phyloP scores from a whole-genome alignment of 345 rosid species.

The Bruguiera sexangula region DNA sequence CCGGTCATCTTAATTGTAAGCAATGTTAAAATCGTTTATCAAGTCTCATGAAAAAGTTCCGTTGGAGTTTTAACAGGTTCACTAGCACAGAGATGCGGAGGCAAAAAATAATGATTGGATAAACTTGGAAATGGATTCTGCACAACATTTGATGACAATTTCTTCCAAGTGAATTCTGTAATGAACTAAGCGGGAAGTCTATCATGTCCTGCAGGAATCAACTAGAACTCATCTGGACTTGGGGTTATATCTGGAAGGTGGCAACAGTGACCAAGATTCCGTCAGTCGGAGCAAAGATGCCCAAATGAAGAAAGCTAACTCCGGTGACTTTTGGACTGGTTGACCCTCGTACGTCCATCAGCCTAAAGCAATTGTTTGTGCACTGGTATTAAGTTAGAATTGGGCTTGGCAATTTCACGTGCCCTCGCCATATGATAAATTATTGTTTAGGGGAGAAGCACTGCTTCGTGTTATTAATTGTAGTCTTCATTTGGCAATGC shows the following conservation, averaged over 20 bases:
- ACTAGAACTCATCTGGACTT: constrained; percentile 45
- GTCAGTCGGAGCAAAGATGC: constrained; percentile 27
- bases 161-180: not conserved
- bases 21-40: too few relatives aligned
- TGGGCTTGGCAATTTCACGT: not conserved
- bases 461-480: constrained; percentile 19
- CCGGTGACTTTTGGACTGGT: constrained; percentile 21
- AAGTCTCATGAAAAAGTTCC: not conserved
- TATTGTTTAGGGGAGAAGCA: not conserved
- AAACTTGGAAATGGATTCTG: not conserved
- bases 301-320: constrained; percentile 18
- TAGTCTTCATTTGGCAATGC: not conserved
- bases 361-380: not conserved
- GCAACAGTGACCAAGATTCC: constrained; percentile 20
- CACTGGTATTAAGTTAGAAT: not conserved
- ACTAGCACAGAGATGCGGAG: too few relatives aligned
- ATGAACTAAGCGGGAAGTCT: not conserved
- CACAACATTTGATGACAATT: not conserved
- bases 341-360: not conserved
- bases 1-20: too few relatives aligned
- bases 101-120: not conserved
- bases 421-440: not conserved
- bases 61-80: not conserved
- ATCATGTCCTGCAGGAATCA: constrained; percentile 42
- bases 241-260: constrained; percentile 55